Evolutionary conservation across 148 eudicot species (phyloP).

Genomic region (Nepenthes mirabilis): DNA sequence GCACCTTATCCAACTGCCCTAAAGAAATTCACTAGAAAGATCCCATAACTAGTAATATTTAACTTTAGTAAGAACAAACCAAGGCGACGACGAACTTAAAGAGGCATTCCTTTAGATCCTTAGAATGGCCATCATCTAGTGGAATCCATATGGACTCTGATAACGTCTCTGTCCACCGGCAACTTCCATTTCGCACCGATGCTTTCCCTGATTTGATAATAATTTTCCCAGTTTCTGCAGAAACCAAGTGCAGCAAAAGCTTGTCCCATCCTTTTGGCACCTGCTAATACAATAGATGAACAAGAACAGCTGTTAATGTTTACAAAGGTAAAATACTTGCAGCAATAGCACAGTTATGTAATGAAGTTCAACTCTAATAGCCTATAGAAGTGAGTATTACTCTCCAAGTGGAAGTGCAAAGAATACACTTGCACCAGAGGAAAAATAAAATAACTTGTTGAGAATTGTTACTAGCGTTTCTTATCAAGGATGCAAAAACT

Average conservation of each 20-base stretch:
- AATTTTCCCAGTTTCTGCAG: slow-evolving; percentile 55
- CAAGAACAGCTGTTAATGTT: background rate
- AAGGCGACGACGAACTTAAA: slow-evolving; percentile 50
- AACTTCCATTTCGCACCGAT: slow-evolving; percentile 42
- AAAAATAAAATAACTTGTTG: too few species aligned
- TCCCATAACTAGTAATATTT: background rate
- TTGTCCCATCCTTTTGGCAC: slow-evolving; percentile 89
- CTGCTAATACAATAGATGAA: slow-evolving; percentile 18
- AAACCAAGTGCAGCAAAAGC: slow-evolving; percentile 38
- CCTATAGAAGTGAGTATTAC: too few species aligned
- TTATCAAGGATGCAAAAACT: too few species aligned
- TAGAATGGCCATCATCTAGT: background rate
- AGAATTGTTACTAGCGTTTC: too few species aligned
- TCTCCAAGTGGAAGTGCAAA: too few species aligned
- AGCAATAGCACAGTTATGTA: background rate
- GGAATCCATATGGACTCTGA: slow-evolving; percentile 34
- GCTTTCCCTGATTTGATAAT: slow-evolving; percentile 43
- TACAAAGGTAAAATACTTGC: background rate
- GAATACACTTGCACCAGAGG: too few species aligned
- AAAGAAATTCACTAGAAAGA: background rate
- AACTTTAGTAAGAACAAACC: slow-evolving; percentile 19
- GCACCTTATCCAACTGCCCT: too few species aligned
- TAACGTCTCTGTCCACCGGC: slow-evolving; percentile 57
- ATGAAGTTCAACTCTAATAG: background rate
- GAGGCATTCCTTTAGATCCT: slow-evolving; percentile 26